Evolutionary conservation across 2,329 filamentous ascomycete species (phyloP), one percentile per base, ranked within the genome.

Genomic region (Scortechinia acanthostroma): DNA sequence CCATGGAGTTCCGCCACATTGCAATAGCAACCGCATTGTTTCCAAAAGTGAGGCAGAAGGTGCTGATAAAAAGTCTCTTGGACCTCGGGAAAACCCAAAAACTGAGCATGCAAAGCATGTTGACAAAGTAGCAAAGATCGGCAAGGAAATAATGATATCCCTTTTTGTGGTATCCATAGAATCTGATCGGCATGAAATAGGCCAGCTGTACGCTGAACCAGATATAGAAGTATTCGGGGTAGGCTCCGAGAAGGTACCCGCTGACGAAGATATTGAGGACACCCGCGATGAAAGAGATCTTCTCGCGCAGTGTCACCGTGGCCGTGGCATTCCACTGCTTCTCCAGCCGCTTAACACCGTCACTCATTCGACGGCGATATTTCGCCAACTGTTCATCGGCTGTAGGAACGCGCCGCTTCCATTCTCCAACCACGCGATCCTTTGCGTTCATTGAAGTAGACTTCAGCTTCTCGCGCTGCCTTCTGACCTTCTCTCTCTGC

Each of bases 1-100:
- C 93, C 58, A 98, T 78, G 22, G 91, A 96, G 63, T 98, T 98
- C 51, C 93, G 83, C 93, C 93, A 98, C 91, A 98, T 93, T 59
- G 93, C 90, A 61, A 98, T 97, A 13, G 93, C 93, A 42, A 96
- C 83, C 17, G 93, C 93, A 59, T 98, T 98, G 66, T 98, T 98
- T 50, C 93, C 93, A 58, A 88, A 94, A 6, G 91, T 88, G 23
- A 98, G 73, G 57, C 93, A 97, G 64, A 91, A 98, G 1, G 88
- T 85, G 52, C 89, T 83, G 51, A 94, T 93, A 63, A 98, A 91
- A 15, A 98, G 76, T 40, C 91, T 83, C 64, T 95, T 95, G 13
- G 91, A 96, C 44, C 76, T 69, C 0, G 93, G 93, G 56, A 97
- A 96, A 23, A 86, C 73, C 91, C 91, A 98, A 43, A 98, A 78